Evolutionary conservation across 805 yeast genomes (phyloP), one percentile per base, ranked within the genome.

Genomic region (Wickerhamomyces sydowiorum): DNA sequence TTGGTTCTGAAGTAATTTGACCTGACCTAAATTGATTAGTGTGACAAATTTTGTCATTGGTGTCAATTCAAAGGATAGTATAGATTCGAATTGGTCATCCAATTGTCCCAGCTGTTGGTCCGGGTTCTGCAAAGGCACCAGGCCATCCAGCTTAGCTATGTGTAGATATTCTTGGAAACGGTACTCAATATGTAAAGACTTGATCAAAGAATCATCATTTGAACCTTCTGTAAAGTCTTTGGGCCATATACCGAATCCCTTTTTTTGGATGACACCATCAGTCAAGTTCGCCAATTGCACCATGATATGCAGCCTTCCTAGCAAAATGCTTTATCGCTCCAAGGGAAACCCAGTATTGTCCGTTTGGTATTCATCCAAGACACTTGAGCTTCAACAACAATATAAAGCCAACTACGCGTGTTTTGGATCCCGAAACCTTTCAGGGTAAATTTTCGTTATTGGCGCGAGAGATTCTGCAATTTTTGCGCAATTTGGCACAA

Each of bases 111-210:
- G 10, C 3, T 15, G 3, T 8, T 12, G 5, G 6, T 25, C 8
- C 14, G 24, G 23, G 7, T 14, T 25, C 27, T 36, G 31, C 8
- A 27, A 25, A 10, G 24, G 22, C 10, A 25, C 32, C 24, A 29
- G 32, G 3, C 22, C 31, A 28, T 15, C 32, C 14, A 49, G 7
- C 14, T 28, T 28, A 48, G 17, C 4, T 50, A 45, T 7, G 13
- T 23, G 10, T 13, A 29, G 9, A 9, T 8, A 27, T 13, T 20
- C 10, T 20, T 24, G 24, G 17, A 37, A 14, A 7, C 33, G 20
- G 15, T 39, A 39, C 19, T 43, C 46, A 12, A 43, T 19, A 17
- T 39, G 31, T 13, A 43, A 22, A 2, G 33, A 38, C 5, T 32
- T 36, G 5, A 27, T 7, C 21, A 43, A 34, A 13, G 27, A 18